Conservation (phyloP, 2,329 filamentous ascomycete genomes). For the Tolypocladium pustulatum region DNA sequence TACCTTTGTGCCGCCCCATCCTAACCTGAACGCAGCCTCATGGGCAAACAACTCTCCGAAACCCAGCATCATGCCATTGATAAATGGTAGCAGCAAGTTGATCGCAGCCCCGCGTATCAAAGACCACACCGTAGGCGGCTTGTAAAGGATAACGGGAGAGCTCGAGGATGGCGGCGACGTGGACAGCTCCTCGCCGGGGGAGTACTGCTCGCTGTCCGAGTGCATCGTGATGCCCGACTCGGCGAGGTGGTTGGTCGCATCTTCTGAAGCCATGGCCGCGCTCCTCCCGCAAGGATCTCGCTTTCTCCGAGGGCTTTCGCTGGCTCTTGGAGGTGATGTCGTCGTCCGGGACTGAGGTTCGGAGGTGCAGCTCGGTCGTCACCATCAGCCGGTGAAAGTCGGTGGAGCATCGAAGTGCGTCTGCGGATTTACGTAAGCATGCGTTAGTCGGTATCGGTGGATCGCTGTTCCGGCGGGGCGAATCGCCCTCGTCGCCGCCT, state of each 20-base stretch:
- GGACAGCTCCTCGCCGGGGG: conserved; percentile 50
- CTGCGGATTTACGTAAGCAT: conserved; percentile 1
- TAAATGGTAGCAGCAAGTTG: conserved; percentile 88
- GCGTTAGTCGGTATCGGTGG: conserved; percentile 12
- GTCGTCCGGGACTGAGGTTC: background rate
- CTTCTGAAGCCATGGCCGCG: conserved; percentile 42
- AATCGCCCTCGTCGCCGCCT: background rate
- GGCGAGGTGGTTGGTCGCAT: conserved; percentile 43
- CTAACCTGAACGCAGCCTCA: conserved; percentile 84
- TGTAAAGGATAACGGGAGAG: conserved; percentile 73
- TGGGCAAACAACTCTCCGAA: conserved; percentile 96
- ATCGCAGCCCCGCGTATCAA: conserved; percentile 82
- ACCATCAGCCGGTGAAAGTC: background rate
- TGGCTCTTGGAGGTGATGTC: background rate
- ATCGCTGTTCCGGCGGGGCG: conserved; percentile 19
- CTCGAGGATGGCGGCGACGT: conserved; percentile 51
- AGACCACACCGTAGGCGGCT: conserved; percentile 78
- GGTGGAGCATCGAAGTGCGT: background rate
- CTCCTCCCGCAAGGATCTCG: background rate
- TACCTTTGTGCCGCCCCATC: conserved; percentile 93
- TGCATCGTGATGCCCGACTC: conserved; percentile 68
- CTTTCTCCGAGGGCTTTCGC: background rate
- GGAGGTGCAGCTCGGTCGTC: background rate
- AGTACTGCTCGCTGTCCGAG: conserved; percentile 78
- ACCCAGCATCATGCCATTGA: conserved; percentile 97